A percentile compares a stretch with the other conserved stretches of the same genome.
Conservation (phyloP, 306 rosid genomes). For the Dalbergia oliveri region DNA sequence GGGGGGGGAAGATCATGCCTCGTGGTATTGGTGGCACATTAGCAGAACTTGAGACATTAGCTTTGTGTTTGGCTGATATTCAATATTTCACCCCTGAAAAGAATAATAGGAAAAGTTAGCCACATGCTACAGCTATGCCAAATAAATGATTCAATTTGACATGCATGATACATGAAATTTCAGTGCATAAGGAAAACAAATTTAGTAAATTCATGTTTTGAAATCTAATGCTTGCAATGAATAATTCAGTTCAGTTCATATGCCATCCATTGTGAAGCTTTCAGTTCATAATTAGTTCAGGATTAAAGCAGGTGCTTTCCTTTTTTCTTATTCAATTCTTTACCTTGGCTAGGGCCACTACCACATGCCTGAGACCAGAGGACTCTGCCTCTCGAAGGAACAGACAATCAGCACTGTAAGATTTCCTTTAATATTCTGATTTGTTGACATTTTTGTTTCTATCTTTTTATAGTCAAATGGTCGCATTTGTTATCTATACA, state of each 20-base stretch:
- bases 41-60: too few species aligned
- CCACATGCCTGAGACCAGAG: conserved; percentile 69
- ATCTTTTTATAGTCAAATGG: neutral
- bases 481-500: conserved; percentile 23
- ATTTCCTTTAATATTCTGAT: conserved; percentile 29
- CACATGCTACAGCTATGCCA: neutral
- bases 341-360: conserved; percentile 59
- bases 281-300: conserved; percentile 30
- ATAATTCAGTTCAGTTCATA: conserved; percentile 20
- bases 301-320: conserved; percentile 14
- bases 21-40: too few species aligned
- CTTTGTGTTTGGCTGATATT: too few species aligned
- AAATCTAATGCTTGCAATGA: conserved; percentile 3
- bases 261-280: conserved; percentile 20
- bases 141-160: conserved; percentile 31
- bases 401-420: conserved; percentile 56
- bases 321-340: conserved; percentile 21
- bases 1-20: too few species aligned
- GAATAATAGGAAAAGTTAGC: neutral
- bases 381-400: conserved; percentile 66
- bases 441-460: neutral
- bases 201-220: conserved; percentile 19
- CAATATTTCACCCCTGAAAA: too few species aligned
- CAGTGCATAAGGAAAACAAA: neutral
- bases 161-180: neutral